Evolutionary conservation across 2,329 filamentous ascomycete genomes (phyloP), one percentile per base, ranked within the genome.

Genomic region (Ophiostoma quercus): DNA sequence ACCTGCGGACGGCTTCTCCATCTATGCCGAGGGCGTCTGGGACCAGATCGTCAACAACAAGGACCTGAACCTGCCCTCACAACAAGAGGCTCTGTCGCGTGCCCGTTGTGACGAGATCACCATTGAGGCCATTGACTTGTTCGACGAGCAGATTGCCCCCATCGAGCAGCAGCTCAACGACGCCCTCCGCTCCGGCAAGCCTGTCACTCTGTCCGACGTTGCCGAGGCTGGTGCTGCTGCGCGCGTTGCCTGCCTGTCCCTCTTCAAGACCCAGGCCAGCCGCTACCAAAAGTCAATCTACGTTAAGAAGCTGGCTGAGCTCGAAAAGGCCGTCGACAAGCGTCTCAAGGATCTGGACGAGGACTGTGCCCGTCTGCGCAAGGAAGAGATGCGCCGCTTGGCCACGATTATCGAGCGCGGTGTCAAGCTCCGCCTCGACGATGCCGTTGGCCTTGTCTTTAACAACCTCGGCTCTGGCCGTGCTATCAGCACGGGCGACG

Each of bases 31-130:
- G 77, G 92, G 94, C 57, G 88, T 99, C 63, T 99, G 95, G 95
- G 94, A 98, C 76, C 94, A 98, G 80, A 99, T 99, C 77, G 94
- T 97, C 75, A 91, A 94, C 83, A 99, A 99, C 84, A 99, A 99
- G 80, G 95, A 99, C 77, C 84, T 99, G 69, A 95, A 99, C 79
- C 81, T 99, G 71, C 95, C 95, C 3, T 98, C 95, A 0, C 95
- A 99, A 78, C 95, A 99, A 80, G 95, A 99, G 79, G 85, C 99
- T 65, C 85, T 99, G 68, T 95, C 95, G 12, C 95, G 99, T 79
- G 99, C 98, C 82, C 88, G 95, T 74, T 99, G 95, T 79, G 95
- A 99, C 78, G 95, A 99, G 80, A 99, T 99, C 71, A 87, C 93
- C 54, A 87, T 94, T 73, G 94, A 97, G 77, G 95, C 96, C 14